Percentiles rank a stretch among this genome's conserved stretches.
phyloP scores from a whole-genome alignment of 768 basidiomycete species.

The Rhizopogon sp. region DNA sequence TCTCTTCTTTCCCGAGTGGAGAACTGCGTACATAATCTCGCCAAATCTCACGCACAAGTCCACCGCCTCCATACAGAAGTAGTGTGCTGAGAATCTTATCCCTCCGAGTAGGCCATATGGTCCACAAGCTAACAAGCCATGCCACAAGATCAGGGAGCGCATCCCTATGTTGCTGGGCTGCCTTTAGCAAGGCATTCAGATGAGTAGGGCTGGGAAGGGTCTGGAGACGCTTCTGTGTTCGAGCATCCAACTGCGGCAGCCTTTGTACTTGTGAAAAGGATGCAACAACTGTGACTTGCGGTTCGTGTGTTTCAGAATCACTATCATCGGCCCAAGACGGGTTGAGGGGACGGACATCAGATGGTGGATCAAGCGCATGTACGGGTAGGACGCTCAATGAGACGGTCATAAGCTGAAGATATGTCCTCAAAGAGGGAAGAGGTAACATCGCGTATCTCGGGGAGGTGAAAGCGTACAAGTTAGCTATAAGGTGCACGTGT shows the following conservation, averaged over 20 bases:
- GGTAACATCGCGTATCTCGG: constrained; percentile 54
- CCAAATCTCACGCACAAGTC: constrained; percentile 73
- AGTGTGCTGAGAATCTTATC: constrained; percentile 55
- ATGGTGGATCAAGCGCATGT: constrained; percentile 45
- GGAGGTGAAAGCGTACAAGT: constrained; percentile 58
- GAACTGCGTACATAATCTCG: constrained; percentile 58
- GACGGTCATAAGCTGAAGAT: constrained; percentile 46
- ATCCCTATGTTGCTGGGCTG: constrained; percentile 34
- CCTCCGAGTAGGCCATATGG: constrained; percentile 54
- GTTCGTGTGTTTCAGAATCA: constrained; percentile 36
- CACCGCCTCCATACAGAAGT: constrained; percentile 47
- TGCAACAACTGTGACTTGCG: constrained; percentile 32
- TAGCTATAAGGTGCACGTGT: constrained; percentile 63
- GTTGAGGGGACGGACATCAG: constrained; percentile 5
- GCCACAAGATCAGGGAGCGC: constrained; percentile 45
- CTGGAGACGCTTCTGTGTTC: constrained; percentile 61
- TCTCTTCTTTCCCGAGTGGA: constrained; percentile 56
- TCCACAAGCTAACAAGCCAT: constrained; percentile 53
- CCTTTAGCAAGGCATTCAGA: constrained; percentile 46
- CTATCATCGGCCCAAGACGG: constrained; percentile 26
- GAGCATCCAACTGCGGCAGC: constrained; percentile 46
- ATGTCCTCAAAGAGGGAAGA: constrained; percentile 40
- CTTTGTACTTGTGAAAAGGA: constrained; percentile 22
- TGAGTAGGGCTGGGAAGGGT: constrained; percentile 50
- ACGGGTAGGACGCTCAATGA: constrained; percentile 51